Evolutionary conservation across 2,329 filamentous ascomycete species (phyloP), one percentile per base, ranked within the genome.

Genomic region (Cyanodermella asteris): DNA sequence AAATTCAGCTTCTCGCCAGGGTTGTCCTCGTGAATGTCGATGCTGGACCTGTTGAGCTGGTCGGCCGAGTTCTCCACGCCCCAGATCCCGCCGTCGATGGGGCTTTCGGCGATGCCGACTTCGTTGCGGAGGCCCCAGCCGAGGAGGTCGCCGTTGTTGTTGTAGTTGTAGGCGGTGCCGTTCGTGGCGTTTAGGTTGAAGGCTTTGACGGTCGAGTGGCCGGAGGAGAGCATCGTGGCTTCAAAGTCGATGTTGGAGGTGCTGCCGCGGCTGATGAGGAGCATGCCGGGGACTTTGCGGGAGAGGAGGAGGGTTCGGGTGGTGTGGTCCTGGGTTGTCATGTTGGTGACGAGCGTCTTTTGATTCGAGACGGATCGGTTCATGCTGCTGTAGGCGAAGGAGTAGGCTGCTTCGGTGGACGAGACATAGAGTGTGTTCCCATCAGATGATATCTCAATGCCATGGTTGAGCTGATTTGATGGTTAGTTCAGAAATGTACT

Each of bases 1-100:
- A 64, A 76, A 44, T 80, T 78, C 42, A 81, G 46, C 45, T 80
- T 70, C 40, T 80, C 74, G 10, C 59, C 73, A 0, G 73, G 73
- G 38, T 80, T 80, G 37, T 74, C 55, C 31, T 63, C 44, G 35
- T 73, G 66, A 22, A 76, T 59, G 31, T 73, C 66, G n/a, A 53
- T 35, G 7, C 59, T 61, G 23, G 56, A 45, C 16, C 72, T 57
- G 9, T 47, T 46, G 10, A 77, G 53, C 18, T 72, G 45, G 43
- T 78, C 72, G 6, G 66, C 66, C 2, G 64, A 71, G 45, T 80
- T 80, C 45, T 80, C 74, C 6, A 80, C 69, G 11, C 47, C 49
- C 36, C 50, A 64, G 18, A 64, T 55, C 29, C 49, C 53, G 15
- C 58, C 58, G 13, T 44, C 53, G 11, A 38, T 34, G 5, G 58